A percentile compares a stretch with the other conserved stretches of the same genome.
These are phyloP conservation scores for Globisporangium cederbergense DNA, from an alignment of 352 stramenopile genomes.

Conservation along the genomic window DNA sequence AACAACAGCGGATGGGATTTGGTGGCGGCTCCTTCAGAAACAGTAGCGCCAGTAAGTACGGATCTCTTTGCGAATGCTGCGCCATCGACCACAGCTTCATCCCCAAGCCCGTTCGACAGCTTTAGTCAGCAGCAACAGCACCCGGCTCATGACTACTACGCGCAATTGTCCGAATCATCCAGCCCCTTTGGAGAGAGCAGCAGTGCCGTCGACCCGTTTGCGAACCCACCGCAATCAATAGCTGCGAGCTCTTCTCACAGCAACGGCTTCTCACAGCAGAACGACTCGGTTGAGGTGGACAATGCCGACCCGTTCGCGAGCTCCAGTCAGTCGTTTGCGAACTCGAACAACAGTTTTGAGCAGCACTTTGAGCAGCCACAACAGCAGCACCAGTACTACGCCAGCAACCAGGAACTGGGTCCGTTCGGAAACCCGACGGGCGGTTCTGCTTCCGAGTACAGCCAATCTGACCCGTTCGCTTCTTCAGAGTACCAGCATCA, in stretches of 20 bases:
- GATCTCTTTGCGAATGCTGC: slow-evolving; percentile 12
- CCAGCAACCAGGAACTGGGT: slow-evolving; percentile 3
- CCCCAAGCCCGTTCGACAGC: slow-evolving; percentile 1
- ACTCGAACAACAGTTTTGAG: slow-evolving; percentile 7
- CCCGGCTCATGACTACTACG: background rate
- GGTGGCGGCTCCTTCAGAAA: background rate
- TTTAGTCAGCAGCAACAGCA: slow-evolving; percentile 7
- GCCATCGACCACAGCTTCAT: background rate
- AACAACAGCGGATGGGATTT: slow-evolving; percentile 1
- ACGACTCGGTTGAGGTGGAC: background rate
- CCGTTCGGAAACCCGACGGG: background rate
- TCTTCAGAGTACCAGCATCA: background rate
- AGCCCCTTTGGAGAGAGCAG: background rate
- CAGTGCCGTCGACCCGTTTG: slow-evolving; percentile 5
- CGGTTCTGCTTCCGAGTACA: background rate
- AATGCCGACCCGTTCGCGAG: background rate
- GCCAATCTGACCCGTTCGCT: slow-evolving; percentile 2
- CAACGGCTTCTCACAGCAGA: slow-evolving; percentile 8
- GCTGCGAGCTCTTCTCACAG: slow-evolving; percentile 1
- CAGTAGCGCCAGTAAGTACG: background rate
- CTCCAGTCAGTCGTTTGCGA: background rate
- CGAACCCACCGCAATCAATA: background rate
- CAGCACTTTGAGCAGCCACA: slow-evolving; percentile 6
- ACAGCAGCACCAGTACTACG: slow-evolving; percentile 7
- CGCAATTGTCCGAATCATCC: background rate